Percentiles rank a stretch among this genome's conserved stretches.
These are phyloP conservation scores for Saxophila tyrrhenica DNA, from an alignment of 495 filamentous ascomycete genomes.

Conservation along the genomic window DNA sequence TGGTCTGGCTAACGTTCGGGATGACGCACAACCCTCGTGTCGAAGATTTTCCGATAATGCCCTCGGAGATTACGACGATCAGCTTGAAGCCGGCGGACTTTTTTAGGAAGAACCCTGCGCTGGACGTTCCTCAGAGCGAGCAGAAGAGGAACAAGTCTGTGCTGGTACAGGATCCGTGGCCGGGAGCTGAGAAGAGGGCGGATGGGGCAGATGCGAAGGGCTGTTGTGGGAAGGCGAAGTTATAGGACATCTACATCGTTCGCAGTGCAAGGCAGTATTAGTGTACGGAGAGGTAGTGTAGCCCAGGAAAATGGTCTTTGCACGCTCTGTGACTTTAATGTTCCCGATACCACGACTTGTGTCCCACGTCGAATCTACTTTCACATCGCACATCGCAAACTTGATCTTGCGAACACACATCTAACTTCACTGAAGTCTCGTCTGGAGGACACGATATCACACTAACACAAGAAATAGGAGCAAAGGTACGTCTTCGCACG, in stretches of 20 bases:
- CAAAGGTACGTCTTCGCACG: not conserved
- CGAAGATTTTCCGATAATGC: slow-evolving; percentile 27
- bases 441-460: too few relatives aligned
- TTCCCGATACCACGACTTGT: too few relatives aligned
- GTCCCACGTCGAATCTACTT: too few relatives aligned
- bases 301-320: too few relatives aligned
- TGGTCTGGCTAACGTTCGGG: slow-evolving; percentile 24
- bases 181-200: slow-evolving; percentile 7
- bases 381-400: too few relatives aligned
- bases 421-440: too few relatives aligned
- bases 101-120: slow-evolving; percentile 21
- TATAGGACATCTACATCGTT: too few relatives aligned
- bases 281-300: too few relatives aligned
- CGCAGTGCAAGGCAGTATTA: too few relatives aligned
- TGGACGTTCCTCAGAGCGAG: slow-evolving; percentile 52
- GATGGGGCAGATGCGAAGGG: slow-evolving; percentile 2
- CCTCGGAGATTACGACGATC: slow-evolving; percentile 20
- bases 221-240: not conserved
- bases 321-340: too few relatives aligned
- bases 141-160: slow-evolving; percentile 40
- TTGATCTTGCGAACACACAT: too few relatives aligned
- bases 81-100: slow-evolving; percentile 24
- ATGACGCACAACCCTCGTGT: slow-evolving; percentile 24
- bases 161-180: slow-evolving; percentile 20
- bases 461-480: not conserved